Evolutionary conservation across 176 grass and related monocot species (phyloP).

Genomic region (Lolium perenne): DNA sequence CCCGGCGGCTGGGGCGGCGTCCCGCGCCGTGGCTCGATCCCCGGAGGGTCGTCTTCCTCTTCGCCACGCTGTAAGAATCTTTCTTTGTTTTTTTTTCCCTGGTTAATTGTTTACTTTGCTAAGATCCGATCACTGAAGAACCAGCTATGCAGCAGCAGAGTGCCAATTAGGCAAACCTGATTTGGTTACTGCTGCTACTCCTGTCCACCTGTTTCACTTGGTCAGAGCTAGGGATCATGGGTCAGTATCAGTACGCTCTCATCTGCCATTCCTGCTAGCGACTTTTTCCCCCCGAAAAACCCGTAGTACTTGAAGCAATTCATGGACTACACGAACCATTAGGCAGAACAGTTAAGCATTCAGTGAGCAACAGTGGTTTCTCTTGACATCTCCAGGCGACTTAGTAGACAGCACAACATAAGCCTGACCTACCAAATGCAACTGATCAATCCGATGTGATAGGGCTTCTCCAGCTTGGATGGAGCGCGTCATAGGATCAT

Average conservation of each 20-base stretch:
- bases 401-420: neutral
- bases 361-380: neutral
- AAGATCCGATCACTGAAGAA: constrained; percentile 8
- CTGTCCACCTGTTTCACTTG: neutral
- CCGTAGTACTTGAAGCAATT: constrained; percentile 14
- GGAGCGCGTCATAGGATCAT: neutral
- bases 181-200: no score
- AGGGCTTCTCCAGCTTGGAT: neutral
- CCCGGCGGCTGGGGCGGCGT: constrained; percentile 56
- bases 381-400: neutral
- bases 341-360: constrained; percentile 3
- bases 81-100: no score
- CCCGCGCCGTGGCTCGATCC: constrained; percentile 83
- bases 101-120: neutral
- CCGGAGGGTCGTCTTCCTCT: constrained; percentile 76
- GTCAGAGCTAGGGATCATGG: neutral
- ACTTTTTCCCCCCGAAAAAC: neutral
- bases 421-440: neutral
- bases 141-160: constrained; percentile 1
- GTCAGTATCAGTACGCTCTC: neutral
- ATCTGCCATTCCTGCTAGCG: constrained; percentile 4
- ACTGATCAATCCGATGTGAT: neutral
- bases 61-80: constrained; percentile 83
- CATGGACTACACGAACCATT: neutral
- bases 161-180: neutral